A percentile compares a stretch with the other conserved stretches of the same genome.
Conservation (phyloP, 345 rosid species). For the Gossypioides kirkii region DNA sequence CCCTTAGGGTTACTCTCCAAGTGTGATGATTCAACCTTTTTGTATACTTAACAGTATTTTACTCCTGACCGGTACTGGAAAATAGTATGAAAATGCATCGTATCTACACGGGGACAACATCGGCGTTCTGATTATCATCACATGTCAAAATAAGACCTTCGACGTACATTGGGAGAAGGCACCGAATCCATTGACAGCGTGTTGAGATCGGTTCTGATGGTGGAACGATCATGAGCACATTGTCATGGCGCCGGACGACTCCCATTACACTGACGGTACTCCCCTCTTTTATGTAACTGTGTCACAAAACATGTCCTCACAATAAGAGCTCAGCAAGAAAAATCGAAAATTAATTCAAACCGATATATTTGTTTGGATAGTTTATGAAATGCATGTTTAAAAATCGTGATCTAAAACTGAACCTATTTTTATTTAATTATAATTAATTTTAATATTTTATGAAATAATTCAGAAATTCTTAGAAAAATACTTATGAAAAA, state of each 20-base stretch:
- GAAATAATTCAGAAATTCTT: no score
- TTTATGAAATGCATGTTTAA: no score
- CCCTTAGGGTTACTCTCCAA: conserved; percentile 17
- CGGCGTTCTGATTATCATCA: conserved; percentile 59
- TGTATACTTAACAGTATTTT: conserved; percentile 12
- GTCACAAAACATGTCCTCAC: conserved; percentile 9
- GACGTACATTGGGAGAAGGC: conserved; percentile 67
- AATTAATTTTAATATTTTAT: no score
- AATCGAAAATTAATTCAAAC: no score
- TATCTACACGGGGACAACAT: conserved; percentile 78
- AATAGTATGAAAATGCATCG: neutral
- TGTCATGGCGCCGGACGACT: conserved; percentile 73
- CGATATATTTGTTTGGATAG: no score
- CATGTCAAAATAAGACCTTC: conserved; percentile 75
- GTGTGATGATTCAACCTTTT: neutral
- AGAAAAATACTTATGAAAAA: no score
- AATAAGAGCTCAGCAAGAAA: neutral
- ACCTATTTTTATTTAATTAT: no score
- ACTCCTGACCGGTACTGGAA: conserved; percentile 21
- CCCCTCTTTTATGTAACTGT: conserved; percentile 90
- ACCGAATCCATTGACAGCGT: conserved; percentile 65
- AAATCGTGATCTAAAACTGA: no score
- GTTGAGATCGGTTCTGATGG: conserved; percentile 60
- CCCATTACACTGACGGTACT: conserved; percentile 92
- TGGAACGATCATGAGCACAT: conserved; percentile 80